Conservation (phyloP, 2,329 filamentous ascomycete species). For the Talaromyces pinophilus region DNA sequence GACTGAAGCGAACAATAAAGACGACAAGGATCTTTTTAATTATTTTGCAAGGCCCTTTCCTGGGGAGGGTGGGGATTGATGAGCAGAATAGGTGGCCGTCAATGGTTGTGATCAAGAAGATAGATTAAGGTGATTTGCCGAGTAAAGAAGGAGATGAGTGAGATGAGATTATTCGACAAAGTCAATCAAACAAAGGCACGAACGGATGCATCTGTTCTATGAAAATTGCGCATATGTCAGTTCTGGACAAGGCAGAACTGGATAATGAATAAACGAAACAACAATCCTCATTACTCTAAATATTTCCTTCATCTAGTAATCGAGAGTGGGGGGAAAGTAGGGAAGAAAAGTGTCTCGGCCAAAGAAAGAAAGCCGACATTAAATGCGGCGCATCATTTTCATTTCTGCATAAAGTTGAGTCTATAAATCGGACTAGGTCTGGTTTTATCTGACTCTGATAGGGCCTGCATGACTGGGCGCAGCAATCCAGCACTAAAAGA, state of each 20-base stretch:
- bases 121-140: conserved; percentile 4
- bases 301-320: conserved; percentile 20
- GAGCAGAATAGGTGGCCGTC: conserved; percentile 5
- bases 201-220: neutral
- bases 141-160: neutral
- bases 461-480: conserved; percentile 18
- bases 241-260: neutral
- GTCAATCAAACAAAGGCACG: conserved; percentile 8
- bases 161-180: neutral
- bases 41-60: conserved; percentile 16
- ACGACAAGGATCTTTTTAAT: conserved; percentile 20
- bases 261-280: conserved; percentile 16
- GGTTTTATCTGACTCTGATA: conserved; percentile 16
- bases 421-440: conserved; percentile 21
- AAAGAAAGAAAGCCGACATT: conserved; percentile 22
- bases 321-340: conserved; percentile 15
- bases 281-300: conserved; percentile 12
- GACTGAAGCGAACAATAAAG: neutral
- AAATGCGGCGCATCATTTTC: conserved; percentile 24
- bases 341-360: conserved; percentile 12
- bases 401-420: conserved; percentile 21
- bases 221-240: neutral
- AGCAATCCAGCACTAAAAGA: conserved; percentile 8
- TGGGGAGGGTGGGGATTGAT: conserved; percentile 19
- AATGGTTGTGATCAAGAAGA: conserved; percentile 13